These are phyloP conservation scores for Suillus sp. DNA, from an alignment of 768 basidiomycete species.

Conservation along the genomic window DNA sequence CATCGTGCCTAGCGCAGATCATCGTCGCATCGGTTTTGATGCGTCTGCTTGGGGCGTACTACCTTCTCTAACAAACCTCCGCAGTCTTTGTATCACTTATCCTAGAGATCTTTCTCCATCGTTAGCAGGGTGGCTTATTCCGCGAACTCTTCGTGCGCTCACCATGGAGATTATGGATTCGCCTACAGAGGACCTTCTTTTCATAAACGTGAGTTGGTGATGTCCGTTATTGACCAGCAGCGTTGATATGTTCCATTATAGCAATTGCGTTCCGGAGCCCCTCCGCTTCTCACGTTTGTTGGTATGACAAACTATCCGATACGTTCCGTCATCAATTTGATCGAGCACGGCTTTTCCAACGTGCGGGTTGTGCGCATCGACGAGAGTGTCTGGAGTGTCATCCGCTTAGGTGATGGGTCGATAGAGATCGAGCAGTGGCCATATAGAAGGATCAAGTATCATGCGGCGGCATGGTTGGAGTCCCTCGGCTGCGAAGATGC, in stretches of 20 bases:
- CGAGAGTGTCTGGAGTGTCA: slow-evolving; percentile 56
- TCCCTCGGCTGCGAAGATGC: slow-evolving; percentile 66
- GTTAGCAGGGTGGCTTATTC: slow-evolving; percentile 69
- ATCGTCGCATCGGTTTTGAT: slow-evolving; percentile 62
- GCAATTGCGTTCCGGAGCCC: slow-evolving; percentile 64
- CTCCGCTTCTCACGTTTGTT: slow-evolving; percentile 54
- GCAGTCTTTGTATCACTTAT: slow-evolving; percentile 60
- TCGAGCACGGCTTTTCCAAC: slow-evolving; percentile 64
- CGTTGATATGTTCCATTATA: slow-evolving; percentile 23
- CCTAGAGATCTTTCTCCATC: slow-evolving; percentile 64
- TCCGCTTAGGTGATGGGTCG: slow-evolving; percentile 30
- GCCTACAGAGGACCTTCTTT: slow-evolving; percentile 44
- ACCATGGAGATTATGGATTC: slow-evolving; percentile 42
- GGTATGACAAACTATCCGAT: slow-evolving; percentile 53
- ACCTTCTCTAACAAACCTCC: slow-evolving; percentile 54
- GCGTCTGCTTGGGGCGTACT: slow-evolving; percentile 73
- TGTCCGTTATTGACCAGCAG: not conserved
- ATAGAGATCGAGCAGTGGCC: slow-evolving; percentile 60
- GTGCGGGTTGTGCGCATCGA: slow-evolving; percentile 59
- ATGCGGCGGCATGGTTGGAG: slow-evolving; percentile 63
- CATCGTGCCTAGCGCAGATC: slow-evolving; percentile 44
- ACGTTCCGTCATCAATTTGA: slow-evolving; percentile 41
- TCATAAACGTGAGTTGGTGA: slow-evolving; percentile 41
- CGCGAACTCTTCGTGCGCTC: slow-evolving; percentile 51
- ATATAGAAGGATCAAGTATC: slow-evolving; percentile 50